Base-by-base conservation (phyloP, 2,329 filamentous ascomycete species). In the Huntiella savannae region DNA sequence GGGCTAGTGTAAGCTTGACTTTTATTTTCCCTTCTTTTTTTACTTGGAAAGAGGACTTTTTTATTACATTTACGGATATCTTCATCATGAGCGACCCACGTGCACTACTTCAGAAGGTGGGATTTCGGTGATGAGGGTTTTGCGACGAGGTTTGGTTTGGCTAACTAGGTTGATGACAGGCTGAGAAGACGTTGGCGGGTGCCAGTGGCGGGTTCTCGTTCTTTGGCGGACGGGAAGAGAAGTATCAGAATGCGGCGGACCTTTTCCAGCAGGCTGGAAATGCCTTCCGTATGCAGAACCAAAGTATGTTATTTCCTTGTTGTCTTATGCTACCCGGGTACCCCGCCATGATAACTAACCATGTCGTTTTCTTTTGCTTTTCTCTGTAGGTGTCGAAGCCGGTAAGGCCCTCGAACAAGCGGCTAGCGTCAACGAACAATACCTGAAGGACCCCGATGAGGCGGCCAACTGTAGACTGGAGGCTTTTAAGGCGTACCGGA, bases 401-500 rank as follows among this genome's bases (percentile, higher is more conserved):
- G 88, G 86, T 16, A 72, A 81, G 57, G 79, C 85, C 10, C 93
- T 94, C 54, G 85, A 94, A 60, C 74, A 79, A 61, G 85, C 85
- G 10, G 88, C 86, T n/a, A 63, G 72, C 38, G 78, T 96, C 50
- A 84, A 93, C 61, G 73, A 67, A 43, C 71, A 77, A 53, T 79
- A 87, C 55, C 73, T 96, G 43, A 92, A 86, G 59, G 87, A 96
- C 58, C 83, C 82, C 37, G 84, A 93, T 59, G 91, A 96, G 59
- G 85, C 86, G 41, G 87, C 88, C 52, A 92, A 93, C 63, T 80
- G 81, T 41, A 68, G 86, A 51, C 75, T 80, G 56, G 87, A 96
- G 61, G 91, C 91, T 45, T 96, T 87, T 73, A 95, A 96, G 68
- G 81, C 85, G 50, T 96, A 95, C 66, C 75, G 80, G 56, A 92